Evolutionary conservation across 1,284 basidiomycete genomes (phyloP), one percentile per base, ranked within the genome.

Genomic region (Mycena sp.): DNA sequence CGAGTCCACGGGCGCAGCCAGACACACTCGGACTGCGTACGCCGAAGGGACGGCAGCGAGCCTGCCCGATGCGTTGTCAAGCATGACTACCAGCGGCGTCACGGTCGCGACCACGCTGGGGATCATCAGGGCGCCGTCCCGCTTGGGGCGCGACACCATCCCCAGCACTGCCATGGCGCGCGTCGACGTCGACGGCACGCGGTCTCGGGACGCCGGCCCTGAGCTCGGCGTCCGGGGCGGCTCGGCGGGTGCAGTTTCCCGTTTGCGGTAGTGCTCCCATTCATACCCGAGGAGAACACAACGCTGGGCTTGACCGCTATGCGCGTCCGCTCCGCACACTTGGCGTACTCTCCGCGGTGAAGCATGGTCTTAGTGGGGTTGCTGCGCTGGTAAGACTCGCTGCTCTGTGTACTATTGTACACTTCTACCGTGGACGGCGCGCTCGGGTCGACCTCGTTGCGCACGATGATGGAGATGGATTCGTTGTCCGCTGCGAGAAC

Each of bases 401-500:
- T 41, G 40, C 32, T 28, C 29, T 32, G 23, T 7, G 48, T 19
- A 83, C 7, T 87, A 32, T 57, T 37, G 19, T 30, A 80, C 3
- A 86, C 87, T 12, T 80, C 81, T 10, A 86, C 80, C 63, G 85
- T 84, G 70, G 85, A 88, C 12, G 93, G 87, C 4, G 92, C 76
- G n/a, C 73, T 78, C 11, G 78, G 69, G 19, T 84, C 81, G 4
- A 83, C 77, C 63, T 87, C 87, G 70, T 90, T 90, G 26, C 83
- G 83, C 49, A 91, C 76, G 17, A 82, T 77, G 28, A 83, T 85
- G 6, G 84, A 79, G 14, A 83, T 82, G 17, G 80, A 77, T 73
- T 92, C 89, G 12, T 78, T 76, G 68, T 91, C 87, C 5, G 88
- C 84, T 9, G 86, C 84, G 28, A 90, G 81, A 16, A 92, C 82